phyloP scores from a whole-genome alignment of 108 stramenopile genomes.

The Cyclotella cryptica region DNA sequence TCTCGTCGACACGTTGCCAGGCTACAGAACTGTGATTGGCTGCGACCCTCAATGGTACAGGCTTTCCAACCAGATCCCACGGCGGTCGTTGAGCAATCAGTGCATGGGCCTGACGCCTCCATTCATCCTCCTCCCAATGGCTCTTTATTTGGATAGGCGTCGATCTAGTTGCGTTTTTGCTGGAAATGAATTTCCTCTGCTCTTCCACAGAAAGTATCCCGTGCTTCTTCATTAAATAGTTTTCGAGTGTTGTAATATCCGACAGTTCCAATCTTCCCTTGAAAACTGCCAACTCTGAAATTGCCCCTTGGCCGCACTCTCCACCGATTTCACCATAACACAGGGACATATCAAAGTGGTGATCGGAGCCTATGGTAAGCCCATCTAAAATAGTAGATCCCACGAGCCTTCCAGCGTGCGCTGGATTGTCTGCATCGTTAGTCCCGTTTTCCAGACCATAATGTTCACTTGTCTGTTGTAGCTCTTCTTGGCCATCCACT shows the following conservation, averaged over 20 bases:
- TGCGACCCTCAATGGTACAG: slow-evolving; percentile 73
- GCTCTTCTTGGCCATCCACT: slow-evolving; percentile 75
- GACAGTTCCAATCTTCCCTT: slow-evolving; percentile 60
- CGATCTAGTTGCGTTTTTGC: slow-evolving; percentile 23
- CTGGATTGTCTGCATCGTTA: slow-evolving; percentile 19
- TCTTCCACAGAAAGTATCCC: slow-evolving; percentile 54
- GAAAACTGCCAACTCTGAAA: slow-evolving; percentile 84
- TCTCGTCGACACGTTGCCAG: slow-evolving; percentile 71
- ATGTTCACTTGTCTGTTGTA: slow-evolving; percentile 28
- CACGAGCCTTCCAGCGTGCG: slow-evolving; percentile 28
- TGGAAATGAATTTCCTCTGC: slow-evolving; percentile 22
- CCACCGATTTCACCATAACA: slow-evolving; percentile 87
- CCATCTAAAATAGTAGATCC: slow-evolving; percentile 69
- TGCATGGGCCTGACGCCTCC: slow-evolving; percentile 64
- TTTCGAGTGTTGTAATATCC: slow-evolving; percentile 72
- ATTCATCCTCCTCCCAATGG: slow-evolving; percentile 62
- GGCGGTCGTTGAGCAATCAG: slow-evolving; percentile 64
- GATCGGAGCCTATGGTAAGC: slow-evolving; percentile 87
- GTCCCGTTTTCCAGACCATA: slow-evolving; percentile 26
- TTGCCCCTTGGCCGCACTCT: slow-evolving; percentile 59
- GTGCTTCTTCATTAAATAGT: slow-evolving; percentile 77
- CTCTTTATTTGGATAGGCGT: slow-evolving; percentile 34
- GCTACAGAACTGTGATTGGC: slow-evolving; percentile 72
- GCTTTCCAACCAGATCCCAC: slow-evolving; percentile 24
- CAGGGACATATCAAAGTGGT: slow-evolving; percentile 80